Base-by-base conservation (phyloP, 768 basidiomycete genomes). In the Sarcodon sp. region DNA sequence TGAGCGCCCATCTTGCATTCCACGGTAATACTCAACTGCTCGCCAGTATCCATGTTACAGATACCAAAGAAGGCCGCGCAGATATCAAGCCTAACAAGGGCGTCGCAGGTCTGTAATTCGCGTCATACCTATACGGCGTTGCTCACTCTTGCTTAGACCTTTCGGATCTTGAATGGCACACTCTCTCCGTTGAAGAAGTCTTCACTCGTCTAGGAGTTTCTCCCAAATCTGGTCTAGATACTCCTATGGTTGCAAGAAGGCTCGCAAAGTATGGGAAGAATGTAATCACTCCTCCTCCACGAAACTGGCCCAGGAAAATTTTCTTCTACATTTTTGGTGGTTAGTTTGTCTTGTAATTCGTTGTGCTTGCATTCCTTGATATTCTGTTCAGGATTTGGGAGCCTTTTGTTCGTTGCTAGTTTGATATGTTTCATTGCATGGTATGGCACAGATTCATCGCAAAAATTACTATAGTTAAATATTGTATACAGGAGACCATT, bases 381-480 rank as follows among this genome's bases (percentile, higher is more conserved):
- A 27, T 27, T 27, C 21, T 27, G 21, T 27, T 27, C 21, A 27
- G 75, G 77, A 0, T 75, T 80, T 51, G 68, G 69, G 3, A 67
- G 63, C 51, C 60, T 72, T 33, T 56, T 74, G 11, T 56, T 70
- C 10, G 62, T 55, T 13, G 77, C 71, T 27, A 69, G 69, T 36
- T 67, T 79, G 33, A 60, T 79, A 15, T 77, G 73, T 54, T 80
- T 78, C 59, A 59, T 79, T 47, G 68, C 75, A 3, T 77, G 67
- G 70, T 69, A 45, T 32, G 57, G 16, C 21, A 27, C 21, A 27
- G 21, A 27, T 27, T 27, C 21, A 27, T 27, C 21, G 21, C 21
- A 27, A 4, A 4, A 27, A 5, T n/a, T 12, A 33, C 16, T 33
- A 15, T 35, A 13, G 13, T 45, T 35, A 11, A 32, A 33, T 36